Evolutionary conservation across 2,329 filamentous ascomycete species (phyloP).

Genomic region (Microcyclosporella mali): DNA sequence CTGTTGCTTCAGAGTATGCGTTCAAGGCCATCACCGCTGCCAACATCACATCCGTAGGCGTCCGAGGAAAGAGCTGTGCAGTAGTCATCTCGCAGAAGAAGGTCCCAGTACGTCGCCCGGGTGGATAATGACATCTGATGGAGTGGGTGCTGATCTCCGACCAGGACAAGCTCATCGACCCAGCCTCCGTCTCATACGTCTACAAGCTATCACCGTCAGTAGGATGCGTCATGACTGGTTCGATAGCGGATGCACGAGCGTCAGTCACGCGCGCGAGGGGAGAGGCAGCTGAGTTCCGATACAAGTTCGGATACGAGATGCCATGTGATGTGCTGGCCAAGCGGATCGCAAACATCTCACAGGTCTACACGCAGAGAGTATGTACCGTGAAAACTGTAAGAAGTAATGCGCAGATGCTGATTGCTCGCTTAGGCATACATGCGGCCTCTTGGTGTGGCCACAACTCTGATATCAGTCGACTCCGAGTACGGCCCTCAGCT

Average conservation of each 20-base stretch:
- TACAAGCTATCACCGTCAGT: constrained; percentile 95
- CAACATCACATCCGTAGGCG: constrained; percentile 96
- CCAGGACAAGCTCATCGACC: constrained; percentile 98
- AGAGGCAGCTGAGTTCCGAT: constrained; percentile 95
- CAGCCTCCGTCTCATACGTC: constrained; percentile 91
- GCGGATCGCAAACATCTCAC: constrained; percentile 96
- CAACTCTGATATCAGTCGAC: constrained; percentile 89
- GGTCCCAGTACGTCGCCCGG: constrained; percentile 69
- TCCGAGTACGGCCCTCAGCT: constrained; percentile 87
- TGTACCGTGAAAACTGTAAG: constrained; percentile 24
- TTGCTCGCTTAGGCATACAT: constrained; percentile 69
- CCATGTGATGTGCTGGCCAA: constrained; percentile 95
- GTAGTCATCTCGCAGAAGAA: constrained; percentile 99
- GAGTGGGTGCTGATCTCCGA: constrained; percentile 14
- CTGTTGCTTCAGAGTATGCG: constrained; percentile 73
- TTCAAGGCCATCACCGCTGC: constrained; percentile 99
- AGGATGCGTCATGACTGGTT: constrained; percentile 96
- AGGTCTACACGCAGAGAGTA: constrained; percentile 97
- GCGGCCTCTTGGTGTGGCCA: constrained; percentile 92
- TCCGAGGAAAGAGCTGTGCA: constrained; percentile 93
- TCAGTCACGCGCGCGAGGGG: constrained; percentile 88
- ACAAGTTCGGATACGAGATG: constrained; percentile 99
- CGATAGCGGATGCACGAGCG: constrained; percentile 92
- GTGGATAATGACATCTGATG: neutral
- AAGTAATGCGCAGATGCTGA: constrained; percentile 26